Evolutionary conservation across 768 basidiomycete species (phyloP), one percentile per base, ranked within the genome.

Genomic region (Phlebiopsis flavidoalba): DNA sequence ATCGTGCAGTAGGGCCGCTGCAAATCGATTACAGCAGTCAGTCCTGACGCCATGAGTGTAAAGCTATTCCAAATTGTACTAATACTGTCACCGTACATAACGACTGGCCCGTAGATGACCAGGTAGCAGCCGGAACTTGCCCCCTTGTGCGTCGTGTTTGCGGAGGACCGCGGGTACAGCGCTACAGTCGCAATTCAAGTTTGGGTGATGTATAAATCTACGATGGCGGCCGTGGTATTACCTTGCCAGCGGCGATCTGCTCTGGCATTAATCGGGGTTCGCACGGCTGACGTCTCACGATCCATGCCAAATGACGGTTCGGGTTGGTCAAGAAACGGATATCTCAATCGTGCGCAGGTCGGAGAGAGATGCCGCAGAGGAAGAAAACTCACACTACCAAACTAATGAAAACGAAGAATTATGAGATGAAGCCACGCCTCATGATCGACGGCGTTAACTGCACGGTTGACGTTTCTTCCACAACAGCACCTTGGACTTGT

Each of bases 401-500:
- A n/a, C 40, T 55, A 53, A 45, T 60, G 60, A n/a, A n/a, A n/a
- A n/a, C n/a, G 46, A 53, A 60, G 35, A 60, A 60, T 21, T 55
- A 55, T n/a, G 14, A 55, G 33, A n/a, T n/a, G n/a, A 48, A 46
- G 17, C 60, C 60, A n/a, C n/a, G 31, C 55, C 24, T 50, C 17
- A 21, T 57, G 55, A n/a, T n/a, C n/a, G 1, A 61, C 60, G 22
- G 48, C 31, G 19, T 58, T n/a, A n/a, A n/a, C n/a, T n/a, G n/a
- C n/a, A n/a, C 50, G 4, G 40, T n/a, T 58, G 33, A 80, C 78
- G 64, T n/a, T 71, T 65, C 65, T 79, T 82, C 85, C n/a, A n/a
- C n/a, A n/a, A n/a, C n/a, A n/a, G n/a, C 84, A 85, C 0, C 63
- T 76, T 5, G 66, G 60, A 33, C 77, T 61, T 93, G 89, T 19